Evolutionary conservation across 805 yeast species (phyloP), one percentile per base, ranked within the genome.

Genomic region (Millerozyma acaciae): DNA sequence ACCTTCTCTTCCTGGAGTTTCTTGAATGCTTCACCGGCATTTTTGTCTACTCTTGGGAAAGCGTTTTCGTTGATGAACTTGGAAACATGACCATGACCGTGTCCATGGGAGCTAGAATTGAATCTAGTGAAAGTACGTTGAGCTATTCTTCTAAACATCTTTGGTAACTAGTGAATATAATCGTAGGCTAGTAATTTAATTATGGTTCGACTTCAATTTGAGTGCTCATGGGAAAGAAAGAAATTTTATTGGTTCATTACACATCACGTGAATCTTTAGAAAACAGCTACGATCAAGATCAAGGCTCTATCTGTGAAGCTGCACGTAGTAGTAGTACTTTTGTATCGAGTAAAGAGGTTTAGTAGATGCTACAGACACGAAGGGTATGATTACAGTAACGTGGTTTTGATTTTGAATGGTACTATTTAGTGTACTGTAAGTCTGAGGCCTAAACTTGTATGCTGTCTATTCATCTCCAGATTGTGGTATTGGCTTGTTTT

Each of bases 21-120:
- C 54, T 67, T 70, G 71, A 78, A 87, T 21, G 76, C 86, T 48
- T 76, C 74, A 42, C 87, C 94, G 47, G 84, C 83, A 47, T 73
- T 78, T 46, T 74, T 65, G 61, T 78, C 68, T 42, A 54, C 48
- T 40, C 57, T 60, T 32, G 70, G 44, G 57, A 51, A 66, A 14
- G 73, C 70, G 23, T 50, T 49, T 30, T 65, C 69, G 42, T 58
- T 57, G 44, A 66, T 53, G 46, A 44, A 45, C 50, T 65, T 65
- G 50, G 73, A 67, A 30, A 55, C 58, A 53, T 61, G 60, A 28
- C 64, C 65, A 52, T 60, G 65, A 35, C 62, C 62, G 52, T 60
- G 66, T 7, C 26, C 26, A 12, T 28, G 32, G 8, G 24, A 18
- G 20, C 28, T 31, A 30, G 59, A 49, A 53, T 57, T 57, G 56